Percentiles rank a stretch among this genome's conserved stretches.
Conservation (phyloP, 805 yeast genomes). For the Candida yuanshanica region DNA sequence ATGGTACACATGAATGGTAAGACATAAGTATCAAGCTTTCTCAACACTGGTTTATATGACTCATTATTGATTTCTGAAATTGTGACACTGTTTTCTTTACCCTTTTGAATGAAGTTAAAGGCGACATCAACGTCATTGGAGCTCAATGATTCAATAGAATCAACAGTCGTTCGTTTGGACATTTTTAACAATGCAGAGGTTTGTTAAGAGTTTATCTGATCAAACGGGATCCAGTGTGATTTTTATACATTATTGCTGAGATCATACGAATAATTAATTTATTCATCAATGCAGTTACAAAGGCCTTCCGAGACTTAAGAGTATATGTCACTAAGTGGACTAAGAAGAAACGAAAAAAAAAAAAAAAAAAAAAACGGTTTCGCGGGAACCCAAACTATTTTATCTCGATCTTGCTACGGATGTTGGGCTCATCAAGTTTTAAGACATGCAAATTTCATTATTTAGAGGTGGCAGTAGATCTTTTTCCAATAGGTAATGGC, state of each 20-base stretch:
- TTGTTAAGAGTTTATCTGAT: no score
- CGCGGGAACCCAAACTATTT: no score
- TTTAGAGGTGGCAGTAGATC: conserved; percentile 1
- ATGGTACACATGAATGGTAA: conserved; percentile 36
- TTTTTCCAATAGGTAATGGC: conserved; percentile 5
- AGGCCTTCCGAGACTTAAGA: background rate
- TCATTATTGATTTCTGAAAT: background rate
- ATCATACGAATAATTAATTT: background rate
- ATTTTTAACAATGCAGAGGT: no score
- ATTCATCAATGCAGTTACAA: background rate
- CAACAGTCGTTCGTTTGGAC: background rate
- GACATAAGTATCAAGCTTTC: conserved; percentile 14
- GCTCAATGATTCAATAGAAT: background rate
- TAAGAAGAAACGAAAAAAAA: background rate
- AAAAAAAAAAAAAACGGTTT: background rate
- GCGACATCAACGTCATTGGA: conserved; percentile 7
- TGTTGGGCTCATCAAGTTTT: background rate
- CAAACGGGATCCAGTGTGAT: background rate
- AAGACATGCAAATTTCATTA: background rate
- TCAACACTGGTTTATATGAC: conserved; percentile 4
- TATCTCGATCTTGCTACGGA: no score
- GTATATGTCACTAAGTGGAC: conserved; percentile 1
- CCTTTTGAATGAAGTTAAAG: conserved; percentile 4
- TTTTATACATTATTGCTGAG: background rate
- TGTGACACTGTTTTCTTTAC: background rate